A percentile compares a stretch with the other conserved stretches of the same genome.
These are phyloP conservation scores for Hirsutella minnesotensis DNA, from an alignment of 2,329 filamentous ascomycete genomes.

Conservation along the genomic window DNA sequence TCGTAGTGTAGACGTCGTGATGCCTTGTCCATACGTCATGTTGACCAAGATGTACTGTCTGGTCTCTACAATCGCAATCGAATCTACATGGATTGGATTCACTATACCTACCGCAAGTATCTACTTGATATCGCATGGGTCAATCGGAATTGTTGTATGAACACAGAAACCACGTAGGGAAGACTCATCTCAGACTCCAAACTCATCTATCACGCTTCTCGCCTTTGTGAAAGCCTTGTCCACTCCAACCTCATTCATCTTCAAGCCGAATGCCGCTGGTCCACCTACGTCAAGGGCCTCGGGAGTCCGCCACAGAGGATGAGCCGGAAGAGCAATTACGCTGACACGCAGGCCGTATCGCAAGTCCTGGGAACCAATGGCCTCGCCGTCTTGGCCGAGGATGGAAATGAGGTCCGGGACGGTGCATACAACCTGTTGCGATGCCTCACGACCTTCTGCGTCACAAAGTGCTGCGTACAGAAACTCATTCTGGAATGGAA, in stretches of 20 bases:
- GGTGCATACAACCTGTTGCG: slow-evolving; percentile 20
- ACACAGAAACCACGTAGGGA: no score
- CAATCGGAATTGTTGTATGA: no score
- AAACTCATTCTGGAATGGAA: slow-evolving; percentile 31
- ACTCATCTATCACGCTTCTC: slow-evolving; percentile 6
- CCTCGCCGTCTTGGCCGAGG: slow-evolving; percentile 31
- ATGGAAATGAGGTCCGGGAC: slow-evolving; percentile 25
- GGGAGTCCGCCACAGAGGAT: slow-evolving; percentile 35
- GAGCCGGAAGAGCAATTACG: slow-evolving; percentile 36
- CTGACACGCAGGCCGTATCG: slow-evolving; percentile 37
- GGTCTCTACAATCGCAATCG: no score
- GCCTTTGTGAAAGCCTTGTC: slow-evolving; percentile 1
- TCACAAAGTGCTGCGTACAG: slow-evolving; percentile 24
- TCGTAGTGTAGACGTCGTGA: no score
- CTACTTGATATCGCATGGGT: no score
- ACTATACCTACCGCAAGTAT: no score
- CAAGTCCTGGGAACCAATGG: slow-evolving; percentile 36
- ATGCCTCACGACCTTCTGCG: slow-evolving; percentile 15
- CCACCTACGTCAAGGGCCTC: slow-evolving; percentile 21
- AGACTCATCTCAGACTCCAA: background rate
- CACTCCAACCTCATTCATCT: slow-evolving; percentile 2
- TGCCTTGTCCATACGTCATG: no score
- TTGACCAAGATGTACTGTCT: no score
- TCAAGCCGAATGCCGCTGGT: slow-evolving; percentile 18
- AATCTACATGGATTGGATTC: no score